Evolutionary conservation across 306 rosid genomes (phyloP).

Genomic region (Acacia crassicarpa): DNA sequence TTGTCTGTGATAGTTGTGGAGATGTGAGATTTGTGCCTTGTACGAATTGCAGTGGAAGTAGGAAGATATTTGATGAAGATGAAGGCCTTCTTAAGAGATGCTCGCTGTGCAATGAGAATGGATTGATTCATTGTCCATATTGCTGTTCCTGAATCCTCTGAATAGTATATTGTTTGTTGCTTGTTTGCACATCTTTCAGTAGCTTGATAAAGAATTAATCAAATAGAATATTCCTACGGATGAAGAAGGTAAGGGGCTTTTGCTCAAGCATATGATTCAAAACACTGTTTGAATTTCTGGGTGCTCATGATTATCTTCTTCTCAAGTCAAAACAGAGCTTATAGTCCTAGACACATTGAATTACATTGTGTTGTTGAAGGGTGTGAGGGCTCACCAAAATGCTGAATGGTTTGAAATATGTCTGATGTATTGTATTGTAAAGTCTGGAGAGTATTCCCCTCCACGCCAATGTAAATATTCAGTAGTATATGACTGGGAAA

Average conservation of each 20-base stretch:
- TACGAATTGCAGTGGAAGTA: slow-evolving; percentile 36
- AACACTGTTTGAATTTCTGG: slow-evolving; percentile 42
- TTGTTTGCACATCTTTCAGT: slow-evolving; percentile 41
- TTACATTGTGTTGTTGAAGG: not conserved
- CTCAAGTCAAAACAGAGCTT: not conserved
- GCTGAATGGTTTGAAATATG: not conserved
- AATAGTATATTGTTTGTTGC: not conserved
- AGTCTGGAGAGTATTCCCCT: slow-evolving; percentile 6
- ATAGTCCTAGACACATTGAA: not conserved
- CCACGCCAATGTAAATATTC: slow-evolving; percentile 14
- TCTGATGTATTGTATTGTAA: slow-evolving; percentile 1
- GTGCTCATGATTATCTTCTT: slow-evolving; percentile 16
- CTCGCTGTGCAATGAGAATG: slow-evolving; percentile 66
- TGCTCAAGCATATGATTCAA: slow-evolving; percentile 37
- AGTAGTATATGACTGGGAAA: not conserved
- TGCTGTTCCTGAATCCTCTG: slow-evolving; percentile 45
- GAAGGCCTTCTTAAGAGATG: slow-evolving; percentile 55
- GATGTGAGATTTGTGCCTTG: slow-evolving; percentile 17
- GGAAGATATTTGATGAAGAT: slow-evolving; percentile 65
- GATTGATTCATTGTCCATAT: slow-evolving; percentile 66
- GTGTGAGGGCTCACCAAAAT: slow-evolving; percentile 4
- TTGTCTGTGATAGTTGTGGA: not conserved
- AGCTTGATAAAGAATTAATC: slow-evolving; percentile 46
- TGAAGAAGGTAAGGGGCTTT: slow-evolving; percentile 17
- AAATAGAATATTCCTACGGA: slow-evolving; percentile 15